Conservation (phyloP, 495 filamentous ascomycete species). For the Xylaria intraflava region DNA sequence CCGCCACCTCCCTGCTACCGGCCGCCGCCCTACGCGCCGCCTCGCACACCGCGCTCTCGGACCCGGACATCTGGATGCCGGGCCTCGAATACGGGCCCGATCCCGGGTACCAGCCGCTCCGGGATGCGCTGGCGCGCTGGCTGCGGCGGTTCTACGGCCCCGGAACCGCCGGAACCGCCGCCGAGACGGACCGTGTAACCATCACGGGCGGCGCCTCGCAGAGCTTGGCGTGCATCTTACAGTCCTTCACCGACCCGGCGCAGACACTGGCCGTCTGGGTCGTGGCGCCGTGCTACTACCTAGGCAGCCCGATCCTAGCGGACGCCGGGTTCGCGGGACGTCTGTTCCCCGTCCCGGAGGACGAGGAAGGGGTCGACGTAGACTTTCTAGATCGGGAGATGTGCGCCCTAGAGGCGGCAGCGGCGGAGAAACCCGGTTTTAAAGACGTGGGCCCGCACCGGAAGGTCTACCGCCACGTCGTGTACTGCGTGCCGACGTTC, state of each 20-base stretch:
- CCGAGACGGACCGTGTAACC: conserved; percentile 52
- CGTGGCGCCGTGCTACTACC: conserved; percentile 72
- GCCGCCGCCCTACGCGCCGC: conserved; percentile 49
- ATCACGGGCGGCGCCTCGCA: conserved; percentile 78
- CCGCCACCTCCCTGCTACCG: conserved; percentile 64
- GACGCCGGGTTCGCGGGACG: conserved; percentile 62
- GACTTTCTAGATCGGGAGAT: conserved; percentile 45
- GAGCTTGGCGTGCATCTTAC: conserved; percentile 63
- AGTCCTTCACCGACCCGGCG: conserved; percentile 67
- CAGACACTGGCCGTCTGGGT: conserved; percentile 74
- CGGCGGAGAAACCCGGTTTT: conserved; percentile 1
- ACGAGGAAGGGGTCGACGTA: conserved; percentile 67
- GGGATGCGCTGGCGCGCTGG: conserved; percentile 62
- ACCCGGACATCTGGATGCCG: conserved; percentile 48
- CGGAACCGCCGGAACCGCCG: background rate
- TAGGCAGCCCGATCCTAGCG: conserved; percentile 72
- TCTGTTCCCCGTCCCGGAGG: conserved; percentile 62
- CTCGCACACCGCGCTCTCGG: conserved; percentile 48
- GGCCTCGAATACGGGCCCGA: conserved; percentile 74
- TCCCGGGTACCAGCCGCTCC: conserved; percentile 59
- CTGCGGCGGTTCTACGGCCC: conserved; percentile 52
- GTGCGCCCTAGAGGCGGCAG: conserved; percentile 26
- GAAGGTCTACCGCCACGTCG: conserved; percentile 73
- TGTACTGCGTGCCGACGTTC: conserved; percentile 79
- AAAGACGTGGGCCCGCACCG: conserved; percentile 34